Evolutionary conservation across 495 filamentous ascomycete genomes (phyloP).

Genomic region (Aspergillus nanangensis): DNA sequence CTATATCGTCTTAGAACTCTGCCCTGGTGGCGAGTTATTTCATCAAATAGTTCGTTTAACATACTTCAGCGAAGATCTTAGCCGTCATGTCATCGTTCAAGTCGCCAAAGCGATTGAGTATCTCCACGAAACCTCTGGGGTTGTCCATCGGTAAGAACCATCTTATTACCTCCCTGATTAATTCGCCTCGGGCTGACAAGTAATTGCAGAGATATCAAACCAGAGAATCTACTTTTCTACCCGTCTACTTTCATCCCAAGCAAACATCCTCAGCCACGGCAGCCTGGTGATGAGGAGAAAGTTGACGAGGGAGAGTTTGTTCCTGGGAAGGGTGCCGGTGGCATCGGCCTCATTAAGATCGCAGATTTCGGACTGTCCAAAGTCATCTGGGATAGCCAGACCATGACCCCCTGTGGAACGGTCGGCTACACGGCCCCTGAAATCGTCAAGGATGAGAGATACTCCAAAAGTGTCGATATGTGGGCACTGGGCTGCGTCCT

Average conservation of each 20-base stretch:
- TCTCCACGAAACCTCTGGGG: slow-evolving; percentile 88
- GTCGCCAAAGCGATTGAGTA: slow-evolving; percentile 93
- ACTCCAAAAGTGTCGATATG: slow-evolving; percentile 99
- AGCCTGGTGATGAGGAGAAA: slow-evolving; percentile 92
- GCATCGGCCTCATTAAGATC: slow-evolving; percentile 93
- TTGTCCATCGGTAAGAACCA: slow-evolving; percentile 89
- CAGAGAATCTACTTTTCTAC: slow-evolving; percentile 93
- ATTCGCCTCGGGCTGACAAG: not conserved
- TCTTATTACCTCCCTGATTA: not conserved
- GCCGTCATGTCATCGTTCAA: slow-evolving; percentile 88
- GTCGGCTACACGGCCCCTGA: slow-evolving; percentile 99
- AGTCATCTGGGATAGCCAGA: slow-evolving; percentile 96
- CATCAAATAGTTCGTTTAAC: slow-evolving; percentile 98
- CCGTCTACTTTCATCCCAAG: slow-evolving; percentile 78
- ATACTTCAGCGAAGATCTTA: slow-evolving; percentile 95
- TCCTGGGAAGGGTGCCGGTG: slow-evolving; percentile 76
- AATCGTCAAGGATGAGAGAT: slow-evolving; percentile 97
- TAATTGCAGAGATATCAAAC: slow-evolving; percentile 84
- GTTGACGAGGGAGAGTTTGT: slow-evolving; percentile 95
- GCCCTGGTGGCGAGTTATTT: slow-evolving; percentile 93
- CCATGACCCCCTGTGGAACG: slow-evolving; percentile 98
- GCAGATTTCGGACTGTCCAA: slow-evolving; percentile 97
- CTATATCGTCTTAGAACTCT: slow-evolving; percentile 93
- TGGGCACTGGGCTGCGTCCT: slow-evolving; percentile 97
- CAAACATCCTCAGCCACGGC: slow-evolving; percentile 69